Base-by-base conservation (phyloP, 2,329 filamentous ascomycete genomes). In the Fusarium sp. region DNA sequence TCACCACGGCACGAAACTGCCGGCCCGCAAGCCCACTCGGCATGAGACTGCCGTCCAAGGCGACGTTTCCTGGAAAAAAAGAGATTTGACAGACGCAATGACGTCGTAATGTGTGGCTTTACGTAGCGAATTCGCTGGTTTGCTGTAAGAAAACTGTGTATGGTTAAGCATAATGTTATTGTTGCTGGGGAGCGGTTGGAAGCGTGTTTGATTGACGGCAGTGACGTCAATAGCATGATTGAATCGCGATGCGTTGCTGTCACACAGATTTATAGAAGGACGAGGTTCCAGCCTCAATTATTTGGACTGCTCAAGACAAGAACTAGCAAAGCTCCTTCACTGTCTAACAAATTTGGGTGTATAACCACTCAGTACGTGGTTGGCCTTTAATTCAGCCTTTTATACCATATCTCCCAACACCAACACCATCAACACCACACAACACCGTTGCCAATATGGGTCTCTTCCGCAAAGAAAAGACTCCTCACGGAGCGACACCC, bases 41-140 rank as follows among this genome's bases (percentile, higher is more conserved):
- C 66, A 70, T 45, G 20, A 67, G 44, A 59, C 62, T 69, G 66
- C 66, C 66, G 66, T 52, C 61, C 51, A 52, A 63, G 61, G 19
- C 52, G 27, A n/a, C 13, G 19, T 58, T 68, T 30, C 19, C 53
- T 33, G 23, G 53, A 44, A 45, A 61, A 53, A 19, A 19, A 25
- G 32, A n/a, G 27, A 30, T 30, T 40, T 30, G 14, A 45, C 49
- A 35, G 44, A 46, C 30, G 45, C 15, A 41, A 62, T 69, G 67
- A 69, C 67, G 67, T 69, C 62, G 62, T 14, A 15, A 11, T 17
- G 25, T 51, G 55, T 66, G 62, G 54, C 61, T 65, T 65, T 46
- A 49, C 53, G 53, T 65, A 65, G 59, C 32, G 8, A 45, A 32
- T 17, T 6, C 40, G 19, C 20, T 13, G 30, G 32, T 23, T 23